Conservation (phyloP, 306 rosid species). For the Potentilla sterilis region DNA sequence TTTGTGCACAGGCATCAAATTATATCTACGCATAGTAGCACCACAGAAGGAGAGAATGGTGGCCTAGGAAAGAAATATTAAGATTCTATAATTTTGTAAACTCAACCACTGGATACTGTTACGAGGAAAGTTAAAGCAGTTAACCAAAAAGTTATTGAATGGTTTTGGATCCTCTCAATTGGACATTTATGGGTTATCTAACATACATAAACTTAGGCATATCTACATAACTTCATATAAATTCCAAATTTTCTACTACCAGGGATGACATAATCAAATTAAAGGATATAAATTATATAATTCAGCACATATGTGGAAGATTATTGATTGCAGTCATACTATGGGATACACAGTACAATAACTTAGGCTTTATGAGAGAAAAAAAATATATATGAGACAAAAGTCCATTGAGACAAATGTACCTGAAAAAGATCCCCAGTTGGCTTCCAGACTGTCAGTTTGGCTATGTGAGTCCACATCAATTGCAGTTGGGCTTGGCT, state of each 20-base stretch:
- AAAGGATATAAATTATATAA: not conserved
- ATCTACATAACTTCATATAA: not conserved
- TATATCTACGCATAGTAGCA: not conserved
- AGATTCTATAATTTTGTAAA: not conserved
- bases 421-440: constrained; percentile 97
- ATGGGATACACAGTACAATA: not conserved
- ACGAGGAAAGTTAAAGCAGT: not conserved
- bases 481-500: constrained; percentile 33
- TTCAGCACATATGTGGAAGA: not conserved
- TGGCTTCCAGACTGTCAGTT: constrained; percentile 75
- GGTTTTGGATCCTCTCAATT: not conserved
- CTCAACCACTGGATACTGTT: not conserved
- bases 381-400: not conserved
- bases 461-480: constrained; percentile 63
- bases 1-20: not conserved
- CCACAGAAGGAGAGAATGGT: not conserved
- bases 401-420: constrained; percentile 6
- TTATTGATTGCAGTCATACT: not conserved
- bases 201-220: not conserved
- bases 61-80: not conserved
- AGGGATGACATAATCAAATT: not conserved
- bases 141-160: not conserved
- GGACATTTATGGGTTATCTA: not conserved
- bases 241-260: not conserved
- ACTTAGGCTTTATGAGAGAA: not conserved